A percentile compares a stretch with the other conserved stretches of the same genome.
phyloP scores from a whole-genome alignment of 2,329 filamentous ascomycete genomes.

The Monascus ruber region DNA sequence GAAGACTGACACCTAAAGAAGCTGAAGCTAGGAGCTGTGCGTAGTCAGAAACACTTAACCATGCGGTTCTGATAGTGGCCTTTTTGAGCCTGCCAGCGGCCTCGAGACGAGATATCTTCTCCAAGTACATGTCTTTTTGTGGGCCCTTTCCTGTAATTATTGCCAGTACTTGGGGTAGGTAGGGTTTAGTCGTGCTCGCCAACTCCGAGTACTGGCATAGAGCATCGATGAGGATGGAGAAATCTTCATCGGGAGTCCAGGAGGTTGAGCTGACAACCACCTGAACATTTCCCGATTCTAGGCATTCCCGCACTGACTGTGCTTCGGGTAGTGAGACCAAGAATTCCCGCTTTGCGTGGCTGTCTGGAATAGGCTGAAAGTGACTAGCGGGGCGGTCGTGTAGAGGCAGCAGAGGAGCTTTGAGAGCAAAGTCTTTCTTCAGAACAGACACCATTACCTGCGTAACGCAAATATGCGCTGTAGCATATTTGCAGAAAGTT shows the following conservation, averaged over 20 bases:
- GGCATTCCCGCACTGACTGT: conserved; percentile 44
- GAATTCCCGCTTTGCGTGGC: conserved; percentile 44
- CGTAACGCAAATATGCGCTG: conserved; percentile 76
- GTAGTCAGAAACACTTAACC: conserved; percentile 76
- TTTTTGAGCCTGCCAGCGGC: conserved; percentile 53
- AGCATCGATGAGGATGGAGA: conserved; percentile 73
- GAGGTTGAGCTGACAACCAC: conserved; percentile 88
- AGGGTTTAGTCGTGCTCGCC: conserved; percentile 31
- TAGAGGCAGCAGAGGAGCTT: conserved; percentile 55
- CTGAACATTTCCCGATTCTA: conserved; percentile 48
- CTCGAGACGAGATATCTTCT: conserved; percentile 51
- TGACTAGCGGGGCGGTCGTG: conserved; percentile 78
- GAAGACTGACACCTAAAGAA: conserved; percentile 80
- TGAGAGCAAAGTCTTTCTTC: conserved; percentile 53
- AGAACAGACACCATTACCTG: conserved; percentile 75
- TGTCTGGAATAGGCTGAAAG: conserved; percentile 57
- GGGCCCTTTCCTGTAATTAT: conserved; percentile 95
- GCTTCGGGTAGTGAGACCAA: conserved; percentile 57
- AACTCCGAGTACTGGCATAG: conserved; percentile 59
- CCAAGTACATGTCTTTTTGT: conserved; percentile 63
- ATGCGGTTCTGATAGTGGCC: conserved; percentile 67
- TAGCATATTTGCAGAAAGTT: conserved; percentile 54
- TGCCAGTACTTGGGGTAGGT: conserved; percentile 59
- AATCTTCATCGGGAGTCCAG: conserved; percentile 96
- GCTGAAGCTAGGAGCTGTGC: conserved; percentile 72